Evolutionary conservation across 371 early-diverging fungal species (phyloP).

Genomic region (Syncephalastrum contaminatum): DNA sequence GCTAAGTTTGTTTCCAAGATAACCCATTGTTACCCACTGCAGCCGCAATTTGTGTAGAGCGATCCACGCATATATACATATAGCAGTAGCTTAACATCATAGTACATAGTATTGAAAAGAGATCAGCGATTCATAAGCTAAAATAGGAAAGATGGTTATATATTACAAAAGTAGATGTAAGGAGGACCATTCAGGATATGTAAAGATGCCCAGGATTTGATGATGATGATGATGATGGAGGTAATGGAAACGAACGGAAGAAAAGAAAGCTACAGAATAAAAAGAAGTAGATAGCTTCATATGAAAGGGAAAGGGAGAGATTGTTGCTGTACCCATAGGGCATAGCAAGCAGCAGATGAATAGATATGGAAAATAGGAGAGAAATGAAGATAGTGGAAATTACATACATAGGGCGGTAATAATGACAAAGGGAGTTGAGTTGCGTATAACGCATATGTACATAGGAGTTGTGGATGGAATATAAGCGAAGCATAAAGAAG

Average conservation of each 20-base stretch:
- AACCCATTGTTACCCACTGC: neutral
- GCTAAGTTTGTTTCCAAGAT: neutral
- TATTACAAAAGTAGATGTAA: constrained; percentile 6
- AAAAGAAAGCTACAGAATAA: neutral
- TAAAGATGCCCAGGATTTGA: constrained; percentile 1
- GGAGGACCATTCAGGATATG: neutral
- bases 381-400: too few species aligned
- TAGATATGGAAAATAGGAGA: too few species aligned
- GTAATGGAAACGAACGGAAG: neutral
- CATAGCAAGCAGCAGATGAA: too few species aligned
- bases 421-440: too few species aligned
- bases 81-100: too few species aligned
- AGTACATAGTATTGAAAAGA: constrained; percentile 3
- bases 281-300: neutral
- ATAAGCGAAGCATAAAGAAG: neutral
- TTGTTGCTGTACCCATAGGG: neutral
- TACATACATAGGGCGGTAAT: too few species aligned
- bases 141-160: constrained; percentile 4
- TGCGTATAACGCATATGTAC: constrained; percentile 1
- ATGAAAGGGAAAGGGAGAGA: neutral
- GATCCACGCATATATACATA: constrained; percentile 21
- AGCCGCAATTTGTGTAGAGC: neutral
- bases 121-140: constrained; percentile 2
- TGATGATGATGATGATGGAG: constrained; percentile 3
- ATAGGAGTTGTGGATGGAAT: constrained; percentile 1